Percentiles rank a stretch among this genome's conserved stretches.
Conservation (phyloP, 1,284 basidiomycete species). For the Boletus mariae region DNA sequence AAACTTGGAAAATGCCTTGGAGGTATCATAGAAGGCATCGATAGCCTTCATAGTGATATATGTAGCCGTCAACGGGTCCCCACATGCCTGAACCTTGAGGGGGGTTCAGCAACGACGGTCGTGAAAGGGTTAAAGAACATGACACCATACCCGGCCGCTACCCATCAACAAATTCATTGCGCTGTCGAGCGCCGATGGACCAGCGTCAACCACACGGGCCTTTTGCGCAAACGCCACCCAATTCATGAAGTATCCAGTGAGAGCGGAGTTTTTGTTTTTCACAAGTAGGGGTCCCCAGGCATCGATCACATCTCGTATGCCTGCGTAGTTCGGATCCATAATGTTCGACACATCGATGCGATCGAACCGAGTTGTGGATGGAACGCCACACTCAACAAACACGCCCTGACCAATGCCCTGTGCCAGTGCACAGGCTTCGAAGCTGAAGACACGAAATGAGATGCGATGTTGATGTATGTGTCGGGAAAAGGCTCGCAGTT, state of each 20-base stretch:
- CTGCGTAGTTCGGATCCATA: conserved; percentile 40
- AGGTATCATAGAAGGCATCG: conserved; percentile 28
- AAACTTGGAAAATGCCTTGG: conserved; percentile 25
- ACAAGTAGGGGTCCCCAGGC: conserved; percentile 39
- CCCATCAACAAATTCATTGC: conserved; percentile 13
- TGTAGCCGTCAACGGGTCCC: conserved; percentile 1
- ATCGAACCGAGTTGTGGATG: conserved; percentile 34
- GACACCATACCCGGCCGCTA: conserved; percentile 14
- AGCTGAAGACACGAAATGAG: conserved; percentile 28
- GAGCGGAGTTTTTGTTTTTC: conserved; percentile 23
- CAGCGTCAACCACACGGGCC: conserved; percentile 8
- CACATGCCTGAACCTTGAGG: conserved; percentile 11
- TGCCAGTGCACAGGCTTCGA: conserved; percentile 31
- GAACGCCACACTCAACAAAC: conserved; percentile 18
- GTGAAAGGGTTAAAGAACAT: background rate
- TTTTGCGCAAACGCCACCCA: conserved; percentile 32
- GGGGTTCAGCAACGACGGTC: background rate
- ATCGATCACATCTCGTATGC: conserved; percentile 31
- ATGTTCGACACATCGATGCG: conserved; percentile 46
- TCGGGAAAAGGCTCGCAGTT: conserved; percentile 35
- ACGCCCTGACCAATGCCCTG: conserved; percentile 9
- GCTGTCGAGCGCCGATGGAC: background rate
- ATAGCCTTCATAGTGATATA: conserved; percentile 12
- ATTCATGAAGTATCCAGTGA: conserved; percentile 48
- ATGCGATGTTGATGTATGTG: conserved; percentile 34